Evolutionary conservation across 257 asterid genomes (phyloP).

Genomic region (Solanum neorickii): DNA sequence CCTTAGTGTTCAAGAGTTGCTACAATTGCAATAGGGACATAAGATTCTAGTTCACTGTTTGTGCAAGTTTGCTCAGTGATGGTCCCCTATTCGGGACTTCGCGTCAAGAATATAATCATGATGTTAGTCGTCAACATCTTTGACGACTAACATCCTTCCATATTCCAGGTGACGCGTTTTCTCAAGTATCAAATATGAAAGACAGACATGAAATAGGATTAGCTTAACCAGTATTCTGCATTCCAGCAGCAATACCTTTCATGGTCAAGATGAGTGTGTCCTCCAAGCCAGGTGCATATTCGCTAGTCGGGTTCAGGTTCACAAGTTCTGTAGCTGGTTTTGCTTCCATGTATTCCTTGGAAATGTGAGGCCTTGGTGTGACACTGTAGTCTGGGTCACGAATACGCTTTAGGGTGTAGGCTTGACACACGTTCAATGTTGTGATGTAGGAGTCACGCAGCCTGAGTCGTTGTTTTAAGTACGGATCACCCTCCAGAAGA

Average conservation of each 20-base stretch:
- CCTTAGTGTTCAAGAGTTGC: not conserved
- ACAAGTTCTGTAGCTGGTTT: slow-evolving; percentile 26
- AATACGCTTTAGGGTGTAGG: slow-evolving; percentile 34
- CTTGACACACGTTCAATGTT: slow-evolving; percentile 34
- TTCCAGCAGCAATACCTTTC: slow-evolving; percentile 54
- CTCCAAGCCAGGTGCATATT: slow-evolving; percentile 44
- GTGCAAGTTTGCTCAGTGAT: not conserved
- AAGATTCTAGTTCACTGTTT: not conserved
- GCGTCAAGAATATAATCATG: not conserved
- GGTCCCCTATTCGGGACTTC: not conserved
- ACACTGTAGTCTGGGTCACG: slow-evolving; percentile 30
- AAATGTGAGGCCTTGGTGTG: slow-evolving; percentile 32
- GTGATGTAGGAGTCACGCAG: slow-evolving; percentile 41
- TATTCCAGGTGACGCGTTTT: not conserved
- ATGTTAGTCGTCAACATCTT: not conserved
- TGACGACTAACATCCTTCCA: not conserved
- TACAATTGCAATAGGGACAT: not conserved
- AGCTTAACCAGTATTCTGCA: slow-evolving; percentile 44
- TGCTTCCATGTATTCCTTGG: slow-evolving; percentile 26
- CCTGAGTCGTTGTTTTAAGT: slow-evolving; percentile 32
- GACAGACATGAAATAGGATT: not conserved
- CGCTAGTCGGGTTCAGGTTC: slow-evolving; percentile 33
- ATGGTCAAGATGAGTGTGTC: slow-evolving; percentile 48
- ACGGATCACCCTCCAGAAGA: slow-evolving; percentile 41
- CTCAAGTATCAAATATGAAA: not conserved